Evolutionary conservation across 192 early-diverging fungal genomes (phyloP).

Genomic region (Umbelopsis isabellina): DNA sequence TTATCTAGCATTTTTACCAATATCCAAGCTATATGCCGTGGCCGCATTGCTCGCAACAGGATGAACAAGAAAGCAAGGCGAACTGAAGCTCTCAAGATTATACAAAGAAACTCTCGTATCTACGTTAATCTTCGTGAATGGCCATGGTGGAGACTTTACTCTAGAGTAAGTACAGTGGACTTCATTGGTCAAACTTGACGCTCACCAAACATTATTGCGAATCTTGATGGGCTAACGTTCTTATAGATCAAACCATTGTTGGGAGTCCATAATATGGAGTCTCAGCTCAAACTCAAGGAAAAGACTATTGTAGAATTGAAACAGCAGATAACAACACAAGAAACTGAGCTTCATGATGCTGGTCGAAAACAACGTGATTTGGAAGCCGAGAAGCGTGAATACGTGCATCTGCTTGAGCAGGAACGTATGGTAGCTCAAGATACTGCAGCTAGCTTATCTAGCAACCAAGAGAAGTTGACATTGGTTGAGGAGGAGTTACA

Average conservation of each 20-base stretch:
- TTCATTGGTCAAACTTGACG: too few relatives aligned
- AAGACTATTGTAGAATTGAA: constrained; percentile 12
- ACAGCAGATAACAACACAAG: not conserved
- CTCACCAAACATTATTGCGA: too few relatives aligned
- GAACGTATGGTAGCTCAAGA: constrained; percentile 18
- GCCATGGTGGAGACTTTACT: constrained; percentile 96
- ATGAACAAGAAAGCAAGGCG: constrained; percentile 50
- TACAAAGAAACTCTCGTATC: constrained; percentile 92
- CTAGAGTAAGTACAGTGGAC: constrained; percentile 67
- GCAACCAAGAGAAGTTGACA: constrained; percentile 12
- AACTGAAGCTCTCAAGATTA: constrained; percentile 87
- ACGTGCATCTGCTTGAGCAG: constrained; percentile 1
- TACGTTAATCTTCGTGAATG: constrained; percentile 90
- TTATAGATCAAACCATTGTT: constrained; percentile 8
- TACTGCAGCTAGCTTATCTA: not conserved
- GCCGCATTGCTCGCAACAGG: constrained; percentile 79
- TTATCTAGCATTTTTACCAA: constrained; percentile 81
- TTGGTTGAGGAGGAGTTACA: constrained; percentile 9
- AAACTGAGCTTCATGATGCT: constrained; percentile 1
- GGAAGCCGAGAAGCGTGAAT: constrained; percentile 5
- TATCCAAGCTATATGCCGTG: constrained; percentile 88
- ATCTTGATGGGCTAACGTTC: too few relatives aligned
- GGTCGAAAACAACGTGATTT: not conserved
- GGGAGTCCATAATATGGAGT: constrained; percentile 12
- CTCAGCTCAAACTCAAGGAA: constrained; percentile 21